Evolutionary conservation across 2,329 filamentous ascomycete species (phyloP), one percentile per base, ranked within the genome.

Genomic region (Proliferodiscus dingleyae): DNA sequence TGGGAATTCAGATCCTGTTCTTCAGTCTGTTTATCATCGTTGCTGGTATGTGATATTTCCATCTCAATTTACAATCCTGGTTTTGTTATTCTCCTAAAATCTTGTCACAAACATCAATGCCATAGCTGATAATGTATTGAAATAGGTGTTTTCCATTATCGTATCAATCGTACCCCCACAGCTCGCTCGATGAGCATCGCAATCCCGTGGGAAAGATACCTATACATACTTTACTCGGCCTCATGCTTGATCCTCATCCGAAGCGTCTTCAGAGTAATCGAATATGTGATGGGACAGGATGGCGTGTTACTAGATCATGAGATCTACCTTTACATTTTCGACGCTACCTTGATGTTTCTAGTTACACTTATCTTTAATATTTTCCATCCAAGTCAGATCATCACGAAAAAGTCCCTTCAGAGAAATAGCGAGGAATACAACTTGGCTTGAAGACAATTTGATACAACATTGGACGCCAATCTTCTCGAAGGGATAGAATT

Each of bases 11-110:
- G 53, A 64, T 78, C 5, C 21, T 72, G 13, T 70, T 74, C 51
- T 78, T 78, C 51, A 63, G 64, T 11, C 64, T 74, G 43, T 78
- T 78, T 53, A 61, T 77, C 19, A 43, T 68, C 2, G 64, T 71
- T 0, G 63, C 71, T 0, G 52, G 62, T 1, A 49, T 71, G 1
- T n/a, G n/a, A n/a, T n/a, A n/a, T n/a, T n/a, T n/a, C n/a, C n/a
- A n/a, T n/a, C n/a, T n/a, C n/a, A n/a, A n/a, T n/a, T n/a, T n/a
- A n/a, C n/a, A n/a, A n/a, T n/a, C n/a, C n/a, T n/a, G n/a, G n/a
- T n/a, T n/a, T n/a, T n/a, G n/a, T n/a, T n/a, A n/a, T n/a, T n/a
- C n/a, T n/a, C n/a, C n/a, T n/a, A n/a, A n/a, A n/a, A n/a, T n/a
- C n/a, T n/a, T n/a, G n/a, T n/a, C n/a, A n/a, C n/a, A n/a, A n/a